Conservation (phyloP, 208 protist genomes). For the Plasmodiophora brassicae region DNA sequence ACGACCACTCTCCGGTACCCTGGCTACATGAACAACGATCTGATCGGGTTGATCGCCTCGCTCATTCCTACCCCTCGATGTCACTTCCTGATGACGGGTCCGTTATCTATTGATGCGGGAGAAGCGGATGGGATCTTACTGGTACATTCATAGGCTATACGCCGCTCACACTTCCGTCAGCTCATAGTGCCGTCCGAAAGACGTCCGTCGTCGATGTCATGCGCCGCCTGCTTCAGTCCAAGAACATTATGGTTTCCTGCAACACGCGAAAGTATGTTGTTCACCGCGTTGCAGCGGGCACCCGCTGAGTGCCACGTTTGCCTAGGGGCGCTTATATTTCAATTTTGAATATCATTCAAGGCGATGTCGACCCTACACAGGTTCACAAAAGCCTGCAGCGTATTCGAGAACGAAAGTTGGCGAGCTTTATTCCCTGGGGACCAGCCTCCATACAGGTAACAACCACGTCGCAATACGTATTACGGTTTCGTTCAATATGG, state of each 20-base stretch:
- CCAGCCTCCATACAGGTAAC: conserved; percentile 88
- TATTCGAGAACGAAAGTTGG: conserved; percentile 89
- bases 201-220: conserved; percentile 99
- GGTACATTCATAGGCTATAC: conserved; percentile 97
- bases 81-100: conserved; percentile 90
- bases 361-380: conserved; percentile 94
- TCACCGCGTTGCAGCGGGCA: neutral
- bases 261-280: conserved; percentile 34
- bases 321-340: conserved; percentile 93
- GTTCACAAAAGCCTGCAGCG: conserved; percentile 96
- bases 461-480: conserved; percentile 48
- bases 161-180: conserved; percentile 75
- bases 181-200: conserved; percentile 79
- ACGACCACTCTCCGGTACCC: conserved; percentile 98
- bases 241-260: conserved; percentile 92
- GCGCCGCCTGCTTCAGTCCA: conserved; percentile 95
- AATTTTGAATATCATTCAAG: conserved; percentile 98
- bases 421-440: conserved; percentile 98
- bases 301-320: neutral
- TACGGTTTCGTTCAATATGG: neutral
- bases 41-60: conserved; percentile 90
- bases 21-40: conserved; percentile 94
- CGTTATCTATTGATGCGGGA: neutral
- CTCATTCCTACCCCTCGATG: conserved; percentile 98
- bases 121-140: neutral